Evolutionary conservation across 1,284 basidiomycete species (phyloP), one percentile per base, ranked within the genome.

Genomic region (Rhodofomes roseus): DNA sequence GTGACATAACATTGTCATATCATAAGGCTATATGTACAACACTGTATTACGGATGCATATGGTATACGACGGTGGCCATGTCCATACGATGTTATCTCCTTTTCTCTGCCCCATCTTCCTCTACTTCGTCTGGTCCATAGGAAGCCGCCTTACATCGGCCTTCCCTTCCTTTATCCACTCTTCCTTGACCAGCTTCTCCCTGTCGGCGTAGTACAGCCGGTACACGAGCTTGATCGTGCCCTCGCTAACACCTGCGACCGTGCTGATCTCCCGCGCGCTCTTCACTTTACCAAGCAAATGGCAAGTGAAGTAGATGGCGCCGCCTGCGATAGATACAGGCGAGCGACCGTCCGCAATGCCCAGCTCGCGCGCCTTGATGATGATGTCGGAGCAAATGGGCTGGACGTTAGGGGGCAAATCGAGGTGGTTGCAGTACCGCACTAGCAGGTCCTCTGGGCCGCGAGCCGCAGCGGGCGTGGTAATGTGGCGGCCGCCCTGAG

Each of bases 211-310:
- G 70, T 92, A 90, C 65, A 90, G 70, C 62, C 84, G 78, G 71
- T 93, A 93, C 61, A 93, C 89, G 74, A 95, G 77, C 77, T 95
- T 95, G 73, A 98, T 96, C 54, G 96, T 98, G 56, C 93, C 91
- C 70, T 98, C 96, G 70, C 94, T 95, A n/a, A 98, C 95, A 9
- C 94, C 94, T 0, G 95, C 95, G n/a, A 98, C 92, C n/a, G 81
- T 77, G 64, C 91, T 91, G 70, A 99, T 96, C 67, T 96, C 93
- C 74, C 89, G 88, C 50, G 91, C 84, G 23, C 87, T 82, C 73
- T 92, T 92, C 34, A 79, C 70, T 64, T 87, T 85, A 59, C 89
- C 92, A 66, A 95, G 81, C 50, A 98, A 74, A 66, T 89, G 81
- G 68, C 90, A 92, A 22, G 94, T 93, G 76, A 98, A 97, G 78